These are phyloP conservation scores for Porodaedalea pini DNA, from an alignment of 1,284 basidiomycete species.

Conservation along the genomic window DNA sequence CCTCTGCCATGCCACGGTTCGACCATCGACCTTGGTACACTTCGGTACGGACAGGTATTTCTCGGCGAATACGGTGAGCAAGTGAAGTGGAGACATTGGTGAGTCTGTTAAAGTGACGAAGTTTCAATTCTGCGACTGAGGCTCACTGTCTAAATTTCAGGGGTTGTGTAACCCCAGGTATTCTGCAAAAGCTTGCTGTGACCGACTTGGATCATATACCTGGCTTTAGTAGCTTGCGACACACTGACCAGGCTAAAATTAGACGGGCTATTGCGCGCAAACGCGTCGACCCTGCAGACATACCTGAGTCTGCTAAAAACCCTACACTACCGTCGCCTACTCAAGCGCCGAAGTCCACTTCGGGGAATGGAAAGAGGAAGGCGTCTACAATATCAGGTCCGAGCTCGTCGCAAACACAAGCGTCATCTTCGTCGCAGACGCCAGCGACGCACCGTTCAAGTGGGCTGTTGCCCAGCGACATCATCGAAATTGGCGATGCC, in stretches of 20 bases:
- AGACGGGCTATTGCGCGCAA: slow-evolving; percentile 49
- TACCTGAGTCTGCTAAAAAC: slow-evolving; percentile 41
- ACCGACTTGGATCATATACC: slow-evolving; percentile 40
- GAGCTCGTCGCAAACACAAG: slow-evolving; percentile 14
- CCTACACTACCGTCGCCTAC: slow-evolving; percentile 5
- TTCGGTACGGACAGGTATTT: slow-evolving; percentile 58
- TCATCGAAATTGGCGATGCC: slow-evolving; percentile 38
- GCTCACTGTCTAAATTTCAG: slow-evolving; percentile 33
- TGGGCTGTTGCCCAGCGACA: slow-evolving; percentile 16
- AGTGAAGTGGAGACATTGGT: slow-evolving; percentile 76
- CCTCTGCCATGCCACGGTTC: slow-evolving; percentile 56
- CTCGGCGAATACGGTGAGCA: slow-evolving; percentile 51
- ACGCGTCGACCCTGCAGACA: slow-evolving; percentile 52
- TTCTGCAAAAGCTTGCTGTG: slow-evolving; percentile 47
- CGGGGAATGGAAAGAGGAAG: slow-evolving; percentile 14
- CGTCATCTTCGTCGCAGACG: slow-evolving; percentile 5
- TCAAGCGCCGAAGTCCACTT: neutral
- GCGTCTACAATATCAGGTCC: neutral
- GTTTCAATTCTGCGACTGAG: slow-evolving; percentile 4
- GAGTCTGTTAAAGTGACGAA: slow-evolving; percentile 22
- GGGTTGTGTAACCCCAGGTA: slow-evolving; percentile 65
- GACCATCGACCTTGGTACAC: slow-evolving; percentile 46
- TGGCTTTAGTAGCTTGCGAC: slow-evolving; percentile 52
- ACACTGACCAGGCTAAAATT: slow-evolving; percentile 59
- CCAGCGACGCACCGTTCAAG: slow-evolving; percentile 18